phyloP scores from a whole-genome alignment of 1,284 basidiomycete species.

The Peniophora sp. region DNA sequence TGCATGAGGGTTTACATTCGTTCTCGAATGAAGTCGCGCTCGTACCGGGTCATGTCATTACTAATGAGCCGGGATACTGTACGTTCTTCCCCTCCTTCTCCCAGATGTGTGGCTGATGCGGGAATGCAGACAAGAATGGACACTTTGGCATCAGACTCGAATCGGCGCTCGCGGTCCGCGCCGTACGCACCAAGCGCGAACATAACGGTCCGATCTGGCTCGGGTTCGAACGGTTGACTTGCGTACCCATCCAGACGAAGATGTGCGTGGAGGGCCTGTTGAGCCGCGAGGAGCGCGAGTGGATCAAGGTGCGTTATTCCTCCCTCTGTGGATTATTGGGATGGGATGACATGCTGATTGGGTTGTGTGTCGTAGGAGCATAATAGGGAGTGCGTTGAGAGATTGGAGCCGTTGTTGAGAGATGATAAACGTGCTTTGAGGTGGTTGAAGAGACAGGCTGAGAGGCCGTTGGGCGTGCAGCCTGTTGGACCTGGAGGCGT shows the following conservation, averaged over 20 bases:
- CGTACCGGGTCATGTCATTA: slow-evolving; percentile 79
- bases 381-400: slow-evolving; percentile 71
- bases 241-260: slow-evolving; percentile 88
- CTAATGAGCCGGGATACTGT: slow-evolving; percentile 86
- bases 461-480: slow-evolving; percentile 63
- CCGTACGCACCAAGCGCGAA: slow-evolving; percentile 63
- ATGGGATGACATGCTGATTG: slow-evolving; percentile 1
- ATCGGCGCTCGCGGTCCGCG: slow-evolving; percentile 67
- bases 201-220: slow-evolving; percentile 75
- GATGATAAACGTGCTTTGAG: slow-evolving; percentile 75
- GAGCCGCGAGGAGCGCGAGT: slow-evolving; percentile 78
- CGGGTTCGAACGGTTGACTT: slow-evolving; percentile 83
- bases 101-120: slow-evolving; percentile 9
- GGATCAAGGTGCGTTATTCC: slow-evolving; percentile 65
- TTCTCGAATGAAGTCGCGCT: slow-evolving; percentile 64
- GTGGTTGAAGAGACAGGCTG: slow-evolving; percentile 75
- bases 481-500: slow-evolving; percentile 53
- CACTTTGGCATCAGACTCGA: slow-evolving; percentile 90
- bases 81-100: slow-evolving; percentile 22
- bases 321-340: background rate
- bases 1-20: slow-evolving; percentile 71
- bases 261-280: slow-evolving; percentile 85
- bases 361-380: slow-evolving; percentile 59
- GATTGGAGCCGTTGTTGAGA: slow-evolving; percentile 65
- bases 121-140: slow-evolving; percentile 61